Conservation (phyloP, 352 stramenopile genomes). For the Pythium plurisporium region DNA sequence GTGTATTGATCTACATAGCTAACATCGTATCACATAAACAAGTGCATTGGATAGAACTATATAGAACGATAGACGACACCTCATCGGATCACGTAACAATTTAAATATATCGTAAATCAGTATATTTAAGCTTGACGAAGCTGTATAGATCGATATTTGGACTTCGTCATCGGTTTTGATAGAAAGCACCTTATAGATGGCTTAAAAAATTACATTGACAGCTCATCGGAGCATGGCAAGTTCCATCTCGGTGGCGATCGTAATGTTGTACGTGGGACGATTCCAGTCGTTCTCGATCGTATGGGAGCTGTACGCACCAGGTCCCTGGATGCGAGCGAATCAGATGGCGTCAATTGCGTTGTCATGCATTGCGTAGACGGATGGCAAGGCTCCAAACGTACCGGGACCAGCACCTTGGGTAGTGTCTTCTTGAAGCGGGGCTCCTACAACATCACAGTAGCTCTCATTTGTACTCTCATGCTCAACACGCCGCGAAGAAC, state of each 20-base stretch:
- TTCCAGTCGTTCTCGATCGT: slow-evolving; percentile 77
- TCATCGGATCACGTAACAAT: neutral
- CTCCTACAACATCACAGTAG: slow-evolving; percentile 32
- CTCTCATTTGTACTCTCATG: neutral
- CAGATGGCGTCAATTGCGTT: too few species aligned
- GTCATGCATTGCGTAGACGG: too few species aligned
- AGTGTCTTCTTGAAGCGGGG: slow-evolving; percentile 66
- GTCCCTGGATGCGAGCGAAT: slow-evolving; percentile 61
- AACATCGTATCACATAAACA: too few species aligned
- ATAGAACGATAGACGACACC: neutral
- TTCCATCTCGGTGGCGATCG: slow-evolving; percentile 83
- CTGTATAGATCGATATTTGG: too few species aligned
- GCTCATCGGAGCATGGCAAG: slow-evolving; percentile 54
- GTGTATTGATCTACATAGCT: too few species aligned
- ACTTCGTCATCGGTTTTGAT: too few species aligned
- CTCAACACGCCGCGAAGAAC: neutral
- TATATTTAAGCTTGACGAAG: neutral
- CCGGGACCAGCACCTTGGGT: slow-evolving; percentile 48
- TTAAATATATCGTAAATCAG: neutral
- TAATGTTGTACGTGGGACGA: slow-evolving; percentile 85
- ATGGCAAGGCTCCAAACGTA: too few species aligned
- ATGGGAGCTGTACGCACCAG: slow-evolving; percentile 68
- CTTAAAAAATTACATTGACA: too few species aligned
- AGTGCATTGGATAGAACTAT: too few species aligned
- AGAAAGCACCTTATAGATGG: too few species aligned